Evolutionary conservation across 1,284 basidiomycete genomes (phyloP).

Genomic region (Sanghuangporus sanghuang): DNA sequence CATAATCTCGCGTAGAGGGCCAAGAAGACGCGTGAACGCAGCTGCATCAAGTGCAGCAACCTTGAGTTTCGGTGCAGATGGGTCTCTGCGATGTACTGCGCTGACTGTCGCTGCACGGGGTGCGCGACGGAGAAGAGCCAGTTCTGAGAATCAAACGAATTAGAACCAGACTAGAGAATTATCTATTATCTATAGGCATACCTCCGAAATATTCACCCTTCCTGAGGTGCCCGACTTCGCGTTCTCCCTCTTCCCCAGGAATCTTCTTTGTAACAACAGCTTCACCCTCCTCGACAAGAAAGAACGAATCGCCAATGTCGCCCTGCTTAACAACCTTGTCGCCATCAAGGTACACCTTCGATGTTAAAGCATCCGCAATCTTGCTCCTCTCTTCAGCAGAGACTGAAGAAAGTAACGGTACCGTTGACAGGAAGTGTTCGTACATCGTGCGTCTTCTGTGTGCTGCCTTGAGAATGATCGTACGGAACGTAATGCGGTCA

Average conservation of each 20-base stretch:
- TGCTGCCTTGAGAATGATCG: constrained; percentile 90
- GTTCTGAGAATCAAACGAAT: constrained; percentile 42
- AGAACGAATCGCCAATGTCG: constrained; percentile 95
- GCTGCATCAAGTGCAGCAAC: constrained; percentile 92
- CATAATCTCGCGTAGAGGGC: constrained; percentile 86
- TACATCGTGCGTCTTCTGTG: constrained; percentile 91
- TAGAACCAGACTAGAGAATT: constrained; percentile 10
- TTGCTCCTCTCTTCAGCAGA: constrained; percentile 89
- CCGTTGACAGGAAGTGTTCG: constrained; percentile 91
- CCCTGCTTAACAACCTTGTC: constrained; percentile 88
- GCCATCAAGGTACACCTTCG: constrained; percentile 77
- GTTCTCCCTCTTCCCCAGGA: constrained; percentile 52
- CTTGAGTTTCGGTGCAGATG: constrained; percentile 64
- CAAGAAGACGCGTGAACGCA: constrained; percentile 91
- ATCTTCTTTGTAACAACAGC: constrained; percentile 83
- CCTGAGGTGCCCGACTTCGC: constrained; percentile 72
- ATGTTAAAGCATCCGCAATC: constrained; percentile 92
- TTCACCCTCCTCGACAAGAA: constrained; percentile 92
- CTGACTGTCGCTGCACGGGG: constrained; percentile 93
- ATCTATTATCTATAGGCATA: too few species aligned
- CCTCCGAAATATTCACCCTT: constrained; percentile 99
- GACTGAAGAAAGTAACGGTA: constrained; percentile 83
- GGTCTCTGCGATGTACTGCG: constrained; percentile 55
- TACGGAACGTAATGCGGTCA: constrained; percentile 96
- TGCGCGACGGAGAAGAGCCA: constrained; percentile 78